Evolutionary conservation across 202 grass and related monocot species (phyloP).

Genomic region (Alloteropsis angusta): DNA sequence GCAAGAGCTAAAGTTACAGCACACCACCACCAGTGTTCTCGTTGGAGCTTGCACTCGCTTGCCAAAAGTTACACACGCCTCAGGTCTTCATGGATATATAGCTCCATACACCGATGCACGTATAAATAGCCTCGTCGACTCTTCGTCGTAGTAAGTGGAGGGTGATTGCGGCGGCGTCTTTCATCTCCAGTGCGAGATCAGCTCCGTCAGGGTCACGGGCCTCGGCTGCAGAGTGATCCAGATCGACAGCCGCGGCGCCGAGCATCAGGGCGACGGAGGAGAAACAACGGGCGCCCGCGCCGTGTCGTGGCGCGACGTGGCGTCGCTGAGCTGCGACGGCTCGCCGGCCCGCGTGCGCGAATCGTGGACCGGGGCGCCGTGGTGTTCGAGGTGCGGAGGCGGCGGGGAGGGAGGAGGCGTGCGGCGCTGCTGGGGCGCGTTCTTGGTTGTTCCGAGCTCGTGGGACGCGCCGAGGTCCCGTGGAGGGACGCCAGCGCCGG

Average conservation of each 20-base stretch:
- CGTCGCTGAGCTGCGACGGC: constrained; percentile 31
- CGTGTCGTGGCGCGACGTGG: constrained; percentile 28
- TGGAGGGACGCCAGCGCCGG: constrained; percentile 17
- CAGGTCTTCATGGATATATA: not conserved
- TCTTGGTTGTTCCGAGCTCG: constrained; percentile 10
- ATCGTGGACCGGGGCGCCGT: constrained; percentile 8
- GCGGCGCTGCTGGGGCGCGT: not conserved
- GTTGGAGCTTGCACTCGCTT: constrained; percentile 1
- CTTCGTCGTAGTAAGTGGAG: not conserved
- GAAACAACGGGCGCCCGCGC: not conserved
- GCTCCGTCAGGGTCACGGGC: constrained; percentile 7
- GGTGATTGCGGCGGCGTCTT: not conserved
- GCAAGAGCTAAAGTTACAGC: constrained; percentile 36
- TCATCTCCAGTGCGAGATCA: constrained; percentile 30
- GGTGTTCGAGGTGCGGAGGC: constrained; percentile 31
- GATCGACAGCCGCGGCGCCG: constrained; percentile 16
- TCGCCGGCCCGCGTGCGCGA: constrained; percentile 8
- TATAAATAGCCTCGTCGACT: not conserved
- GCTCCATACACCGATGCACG: not conserved
- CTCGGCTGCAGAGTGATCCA: constrained; percentile 17
- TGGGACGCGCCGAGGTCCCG: constrained; percentile 31
- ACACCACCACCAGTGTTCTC: not conserved
- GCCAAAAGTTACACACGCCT: not conserved
- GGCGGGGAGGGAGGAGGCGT: not conserved
- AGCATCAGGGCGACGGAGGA: not conserved